A percentile compares a stretch with the other conserved stretches of the same genome.
phyloP scores from a whole-genome alignment of 169 alveolate genomes.

The Amoebophrya sp. region DNA sequence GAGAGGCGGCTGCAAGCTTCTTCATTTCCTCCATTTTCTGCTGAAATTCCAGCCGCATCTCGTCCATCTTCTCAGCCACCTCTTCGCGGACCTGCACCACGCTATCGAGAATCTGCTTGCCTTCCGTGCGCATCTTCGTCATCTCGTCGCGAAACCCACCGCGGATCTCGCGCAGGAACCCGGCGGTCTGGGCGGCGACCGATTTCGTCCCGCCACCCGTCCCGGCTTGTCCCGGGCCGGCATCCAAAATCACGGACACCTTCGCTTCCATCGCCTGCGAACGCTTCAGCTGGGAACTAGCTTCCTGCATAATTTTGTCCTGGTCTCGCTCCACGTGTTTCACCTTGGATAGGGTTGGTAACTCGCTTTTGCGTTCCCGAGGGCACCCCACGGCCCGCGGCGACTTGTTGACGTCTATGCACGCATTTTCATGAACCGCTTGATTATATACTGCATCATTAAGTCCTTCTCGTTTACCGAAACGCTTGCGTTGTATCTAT shows the following conservation, averaged over 20 bases:
- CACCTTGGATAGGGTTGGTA: neutral
- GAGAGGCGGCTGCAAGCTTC: neutral
- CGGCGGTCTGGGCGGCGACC: neutral
- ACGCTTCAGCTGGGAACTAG: neutral
- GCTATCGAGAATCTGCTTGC: too few relatives aligned
- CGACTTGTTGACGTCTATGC: neutral
- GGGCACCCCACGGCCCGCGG: neutral
- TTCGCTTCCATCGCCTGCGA: neutral
- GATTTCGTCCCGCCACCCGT: neutral
- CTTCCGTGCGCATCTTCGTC: neutral
- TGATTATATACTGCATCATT: neutral
- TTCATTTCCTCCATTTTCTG: neutral
- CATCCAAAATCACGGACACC: neutral
- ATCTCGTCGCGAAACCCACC: neutral
- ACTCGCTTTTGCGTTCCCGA: too few relatives aligned
- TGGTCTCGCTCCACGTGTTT: neutral
- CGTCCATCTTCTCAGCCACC: neutral
- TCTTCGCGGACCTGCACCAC: neutral
- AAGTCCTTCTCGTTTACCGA: neutral
- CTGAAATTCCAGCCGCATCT: neutral
- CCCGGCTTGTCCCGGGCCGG: neutral
- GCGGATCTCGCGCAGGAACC: neutral
- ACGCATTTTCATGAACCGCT: neutral
- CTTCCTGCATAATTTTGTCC: neutral
- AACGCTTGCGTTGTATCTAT: neutral